Conservation (phyloP, 176 grass and related monocot species). For the sorghum (Sorghum bicolor) region Sorghum_bicolor_NCBIv3 NC_012875.2:43810501-43811000, state of each 20-base stretch:
- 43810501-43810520: neutral
- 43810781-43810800: neutral
- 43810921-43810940: too few relatives aligned
- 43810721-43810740: neutral
- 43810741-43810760: neutral
- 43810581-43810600: slow-evolving; percentile 15
- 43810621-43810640: neutral
- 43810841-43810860: neutral
- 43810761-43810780: neutral
- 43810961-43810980: too few relatives aligned
- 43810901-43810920: too few relatives aligned
- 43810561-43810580: slow-evolving; percentile 24
- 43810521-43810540: neutral
- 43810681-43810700: slow-evolving; percentile 1
- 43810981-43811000: neutral
- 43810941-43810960: too few relatives aligned
- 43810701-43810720: neutral
- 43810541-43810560: neutral
- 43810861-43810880: too few relatives aligned
- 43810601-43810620: neutral
- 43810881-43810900: too few relatives aligned
- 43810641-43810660: slow-evolving; percentile 10
- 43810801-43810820: neutral
- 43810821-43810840: neutral
- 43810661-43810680: slow-evolving; percentile 7